Evolutionary conservation across 2,329 filamentous ascomycete genomes (phyloP).

Genomic region (Calonectria pteridis): DNA sequence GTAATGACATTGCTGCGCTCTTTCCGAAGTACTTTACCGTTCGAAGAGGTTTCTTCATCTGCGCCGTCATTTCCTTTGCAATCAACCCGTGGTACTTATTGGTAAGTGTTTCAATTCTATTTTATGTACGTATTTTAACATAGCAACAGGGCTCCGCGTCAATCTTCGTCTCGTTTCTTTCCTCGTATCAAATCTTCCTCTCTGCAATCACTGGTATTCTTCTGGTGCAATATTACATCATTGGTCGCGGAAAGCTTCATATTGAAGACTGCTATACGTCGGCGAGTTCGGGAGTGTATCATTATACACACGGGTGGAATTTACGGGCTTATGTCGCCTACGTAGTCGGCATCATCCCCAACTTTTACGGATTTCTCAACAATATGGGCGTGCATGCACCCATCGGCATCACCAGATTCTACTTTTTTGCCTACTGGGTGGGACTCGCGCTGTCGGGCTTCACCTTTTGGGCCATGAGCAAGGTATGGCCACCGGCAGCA

Average conservation of each 20-base stretch:
- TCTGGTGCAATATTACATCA: constrained; percentile 57
- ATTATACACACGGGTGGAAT: constrained; percentile 20
- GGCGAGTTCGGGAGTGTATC: constrained; percentile 9
- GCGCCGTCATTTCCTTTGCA: constrained; percentile 9
- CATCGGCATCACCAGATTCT: not conserved
- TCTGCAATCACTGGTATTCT: constrained; percentile 56
- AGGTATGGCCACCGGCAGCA: constrained; percentile 4
- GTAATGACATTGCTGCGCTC: constrained; percentile 14
- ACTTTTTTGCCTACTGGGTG: constrained; percentile 18
- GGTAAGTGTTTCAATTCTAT: not conserved
- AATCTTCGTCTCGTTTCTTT: constrained; percentile 37
- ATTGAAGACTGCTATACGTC: constrained; percentile 14
- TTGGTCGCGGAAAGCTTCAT: constrained; percentile 32
- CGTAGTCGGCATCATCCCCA: constrained; percentile 18
- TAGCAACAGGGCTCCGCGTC: constrained; percentile 7
- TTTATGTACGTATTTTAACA: not conserved
- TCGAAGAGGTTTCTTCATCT: constrained; percentile 14
- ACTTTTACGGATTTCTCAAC: constrained; percentile 21
- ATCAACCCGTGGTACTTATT: constrained; percentile 18
- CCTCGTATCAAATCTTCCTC: constrained; percentile 56
- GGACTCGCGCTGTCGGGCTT: not conserved
- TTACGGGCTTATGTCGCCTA: constrained; percentile 20
- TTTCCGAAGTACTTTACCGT: constrained; percentile 13
- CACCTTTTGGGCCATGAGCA: constrained; percentile 4
- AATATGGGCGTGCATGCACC: constrained; percentile 16